A percentile compares a stretch with the other conserved stretches of the same genome.
Evolutionary conservation across 768 basidiomycete genomes (phyloP).

Genomic region (Rhodotorula diobovata): DNA sequence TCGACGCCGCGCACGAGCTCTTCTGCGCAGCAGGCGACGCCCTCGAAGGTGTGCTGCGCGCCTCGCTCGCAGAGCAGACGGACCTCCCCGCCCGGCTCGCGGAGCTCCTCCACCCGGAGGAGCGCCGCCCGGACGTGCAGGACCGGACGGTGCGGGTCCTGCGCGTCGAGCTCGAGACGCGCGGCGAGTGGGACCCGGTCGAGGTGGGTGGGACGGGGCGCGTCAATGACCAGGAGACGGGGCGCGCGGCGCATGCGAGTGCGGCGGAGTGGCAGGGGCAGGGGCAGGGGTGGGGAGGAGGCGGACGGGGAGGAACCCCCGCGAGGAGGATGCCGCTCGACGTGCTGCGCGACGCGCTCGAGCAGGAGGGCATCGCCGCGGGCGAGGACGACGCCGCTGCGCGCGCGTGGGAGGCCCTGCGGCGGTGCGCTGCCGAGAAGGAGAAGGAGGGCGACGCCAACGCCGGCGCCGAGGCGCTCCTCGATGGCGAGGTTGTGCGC

Average conservation of each 20-base stretch:
- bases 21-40: constrained; percentile 22
- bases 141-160: constrained; percentile 11
- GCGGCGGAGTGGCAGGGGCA: too few species aligned
- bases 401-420: constrained; percentile 1
- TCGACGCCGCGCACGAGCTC: constrained; percentile 1
- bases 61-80: constrained; percentile 17
- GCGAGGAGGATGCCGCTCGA: constrained; percentile 16
- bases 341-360: constrained; percentile 16
- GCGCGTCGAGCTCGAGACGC: constrained; percentile 18
- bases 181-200: constrained; percentile 11
- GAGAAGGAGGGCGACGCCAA: too few species aligned
- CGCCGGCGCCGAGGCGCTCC: neutral
- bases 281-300: too few species aligned
- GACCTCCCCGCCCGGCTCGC: constrained; percentile 20
- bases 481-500: constrained; percentile 23
- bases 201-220: neutral
- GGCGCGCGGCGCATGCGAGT: neutral
- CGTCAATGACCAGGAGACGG: constrained; percentile 32
- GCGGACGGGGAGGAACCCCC: neutral
- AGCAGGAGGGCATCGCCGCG: neutral
- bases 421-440: too few species aligned
- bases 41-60: constrained; percentile 17
- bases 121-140: neutral
- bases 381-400: neutral
- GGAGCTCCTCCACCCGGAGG: constrained; percentile 11